Evolutionary conservation across 805 yeast genomes (phyloP), one percentile per base, ranked within the genome.

Genomic region (Candida sonorensis): DNA sequence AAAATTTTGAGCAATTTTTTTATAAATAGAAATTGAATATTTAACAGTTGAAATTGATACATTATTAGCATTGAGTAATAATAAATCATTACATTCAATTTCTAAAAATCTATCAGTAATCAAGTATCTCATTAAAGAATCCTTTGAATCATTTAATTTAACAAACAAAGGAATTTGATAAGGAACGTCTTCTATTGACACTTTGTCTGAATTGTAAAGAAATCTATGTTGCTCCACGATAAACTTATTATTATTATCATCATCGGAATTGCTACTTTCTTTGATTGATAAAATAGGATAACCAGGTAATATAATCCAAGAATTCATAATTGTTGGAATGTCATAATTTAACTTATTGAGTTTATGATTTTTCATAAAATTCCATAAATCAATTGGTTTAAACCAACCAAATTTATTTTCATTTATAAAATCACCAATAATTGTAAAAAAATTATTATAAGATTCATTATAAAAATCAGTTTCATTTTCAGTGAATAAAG

Each of bases 261-360:
- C n/a, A n/a, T n/a, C n/a, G n/a, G n/a, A n/a, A n/a, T n/a, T n/a
- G n/a, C n/a, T n/a, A n/a, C 46, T 46, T 1, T 46, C 26, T 1
- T 45, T 37, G 3, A 72, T 72, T 3, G 51, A 44, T 6, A 80
- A 45, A 2, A 72, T 49, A 5, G 88, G 86, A 32, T 57, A 69
- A 1, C 88, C 87, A 0, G 78, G 65, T 10, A 66, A 53, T 45
- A 72, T 65, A 2, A 69, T 55, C 87, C 86, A 80, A 1, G 83
- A 68, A 39, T 72, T 67, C 39, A 69, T 58, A 32, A 77, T 72
- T 0, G 67, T 57, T 15, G 66, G 53, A n/a, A 76, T 44, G 44
- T 75, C 78, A 27, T 63, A 46, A 5, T 61, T 47, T 3, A 30
- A 39, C 18, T 34, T 42, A 41, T 59, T 59, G 19, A 41, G 35